Evolutionary conservation across 495 filamentous ascomycete genomes (phyloP).

Genomic region (Aspergillus incahuasiensis): DNA sequence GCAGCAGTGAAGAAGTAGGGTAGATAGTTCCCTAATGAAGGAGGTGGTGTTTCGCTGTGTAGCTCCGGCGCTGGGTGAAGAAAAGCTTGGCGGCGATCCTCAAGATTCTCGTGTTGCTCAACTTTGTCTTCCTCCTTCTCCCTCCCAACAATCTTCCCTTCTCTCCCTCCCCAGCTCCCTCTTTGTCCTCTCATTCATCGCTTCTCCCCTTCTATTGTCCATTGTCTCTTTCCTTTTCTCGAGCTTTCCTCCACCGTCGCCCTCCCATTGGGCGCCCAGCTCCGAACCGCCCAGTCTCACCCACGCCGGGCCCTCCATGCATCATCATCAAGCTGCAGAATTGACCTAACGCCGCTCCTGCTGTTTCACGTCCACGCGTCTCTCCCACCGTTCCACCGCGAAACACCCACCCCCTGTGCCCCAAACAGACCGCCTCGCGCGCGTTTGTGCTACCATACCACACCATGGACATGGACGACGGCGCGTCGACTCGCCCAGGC

Average conservation of each 20-base stretch:
- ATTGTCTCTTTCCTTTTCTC: conserved; percentile 3
- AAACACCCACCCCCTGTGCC: background rate
- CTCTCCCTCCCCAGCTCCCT: background rate
- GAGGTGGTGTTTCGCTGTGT: background rate
- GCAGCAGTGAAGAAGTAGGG: background rate
- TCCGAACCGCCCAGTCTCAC: background rate
- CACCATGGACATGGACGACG: no score
- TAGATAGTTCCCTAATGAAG: background rate
- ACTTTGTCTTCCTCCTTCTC: conserved; percentile 8
- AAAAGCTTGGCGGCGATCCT: conserved; percentile 26
- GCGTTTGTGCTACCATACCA: conserved; percentile 23
- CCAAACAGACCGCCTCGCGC: conserved; percentile 11
- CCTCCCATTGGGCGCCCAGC: background rate
- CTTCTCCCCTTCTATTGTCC: background rate
- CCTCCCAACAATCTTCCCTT: conserved; percentile 2
- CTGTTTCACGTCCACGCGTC: conserved; percentile 15
- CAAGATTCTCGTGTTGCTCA: conserved; percentile 15
- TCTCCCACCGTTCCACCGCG: conserved; percentile 6
- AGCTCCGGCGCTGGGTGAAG: background rate
- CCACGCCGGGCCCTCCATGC: conserved; percentile 1
- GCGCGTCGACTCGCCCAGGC: conserved; percentile 20
- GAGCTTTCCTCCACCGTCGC: background rate
- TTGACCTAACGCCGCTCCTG: conserved; percentile 8
- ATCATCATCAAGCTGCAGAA: conserved; percentile 22
- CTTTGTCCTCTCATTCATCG: conserved; percentile 1